These are phyloP conservation scores for Hawksworthiomyces lignivorus DNA, from an alignment of 2,329 filamentous ascomycete genomes.

Conservation along the genomic window DNA sequence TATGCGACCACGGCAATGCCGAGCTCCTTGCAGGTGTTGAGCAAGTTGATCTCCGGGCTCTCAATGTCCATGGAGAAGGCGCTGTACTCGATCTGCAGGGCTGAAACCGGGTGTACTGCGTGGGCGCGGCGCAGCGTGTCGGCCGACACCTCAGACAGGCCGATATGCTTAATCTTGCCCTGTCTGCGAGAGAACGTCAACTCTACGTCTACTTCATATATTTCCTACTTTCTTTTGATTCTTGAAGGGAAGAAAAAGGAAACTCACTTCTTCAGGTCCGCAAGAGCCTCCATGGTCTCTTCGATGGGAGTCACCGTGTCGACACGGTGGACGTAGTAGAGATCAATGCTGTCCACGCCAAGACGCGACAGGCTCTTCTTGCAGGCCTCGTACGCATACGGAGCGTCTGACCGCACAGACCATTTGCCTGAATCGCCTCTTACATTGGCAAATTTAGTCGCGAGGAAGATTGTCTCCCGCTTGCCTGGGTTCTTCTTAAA, in stretches of 20 bases:
- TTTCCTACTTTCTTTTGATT: no score
- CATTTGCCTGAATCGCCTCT: constrained; percentile 7
- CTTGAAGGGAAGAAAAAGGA: background rate
- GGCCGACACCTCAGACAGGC: constrained; percentile 44
- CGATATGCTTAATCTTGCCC: constrained; percentile 51
- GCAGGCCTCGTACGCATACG: constrained; percentile 19
- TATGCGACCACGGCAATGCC: constrained; percentile 34
- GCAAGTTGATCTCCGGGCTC: constrained; percentile 29
- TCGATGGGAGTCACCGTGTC: constrained; percentile 36
- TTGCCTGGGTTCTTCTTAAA: constrained; percentile 31
- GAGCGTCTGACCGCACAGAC: constrained; percentile 24
- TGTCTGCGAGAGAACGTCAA: no score
- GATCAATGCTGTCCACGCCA: constrained; percentile 44
- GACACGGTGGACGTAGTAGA: constrained; percentile 45
- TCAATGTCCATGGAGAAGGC: constrained; percentile 54
- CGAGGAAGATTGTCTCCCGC: constrained; percentile 34
- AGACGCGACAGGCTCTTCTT: constrained; percentile 36
- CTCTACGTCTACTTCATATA: no score
- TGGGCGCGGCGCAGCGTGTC: constrained; percentile 42
- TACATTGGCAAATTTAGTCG: constrained; percentile 17
- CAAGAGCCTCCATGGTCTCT: constrained; percentile 39
- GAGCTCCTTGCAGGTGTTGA: constrained; percentile 37
- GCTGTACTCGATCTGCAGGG: constrained; percentile 30
- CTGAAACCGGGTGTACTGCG: constrained; percentile 41
- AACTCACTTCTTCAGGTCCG: constrained; percentile 31